These are phyloP conservation scores for Pestalotiopsis sp. DNA, from an alignment of 2,329 filamentous ascomycete genomes.

Conservation along the genomic window DNA sequence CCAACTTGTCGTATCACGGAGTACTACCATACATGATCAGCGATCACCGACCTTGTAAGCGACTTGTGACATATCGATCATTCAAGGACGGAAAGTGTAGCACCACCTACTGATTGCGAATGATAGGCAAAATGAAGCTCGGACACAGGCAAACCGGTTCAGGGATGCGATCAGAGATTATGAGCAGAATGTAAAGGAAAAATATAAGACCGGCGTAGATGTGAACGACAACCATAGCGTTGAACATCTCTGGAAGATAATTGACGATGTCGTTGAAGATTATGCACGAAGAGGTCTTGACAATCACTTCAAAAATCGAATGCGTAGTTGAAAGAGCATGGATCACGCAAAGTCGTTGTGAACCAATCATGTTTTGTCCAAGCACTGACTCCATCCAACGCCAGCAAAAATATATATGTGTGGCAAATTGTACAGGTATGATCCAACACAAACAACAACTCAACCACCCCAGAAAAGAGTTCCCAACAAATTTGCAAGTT, in stretches of 20 bases:
- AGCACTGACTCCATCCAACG: too few species aligned
- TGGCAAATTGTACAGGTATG: too few species aligned
- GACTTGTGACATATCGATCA: background rate
- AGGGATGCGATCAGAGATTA: background rate
- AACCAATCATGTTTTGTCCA: too few species aligned
- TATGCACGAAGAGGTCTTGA: background rate
- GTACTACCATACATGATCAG: background rate
- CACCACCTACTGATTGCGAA: too few species aligned
- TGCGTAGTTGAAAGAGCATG: too few species aligned
- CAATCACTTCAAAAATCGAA: too few species aligned
- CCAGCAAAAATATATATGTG: too few species aligned
- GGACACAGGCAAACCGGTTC: background rate
- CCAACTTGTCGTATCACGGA: background rate
- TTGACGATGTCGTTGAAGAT: background rate
- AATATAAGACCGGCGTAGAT: background rate
- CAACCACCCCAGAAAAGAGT: too few species aligned
- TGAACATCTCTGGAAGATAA: background rate
- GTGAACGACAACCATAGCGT: background rate
- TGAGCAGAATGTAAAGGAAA: background rate
- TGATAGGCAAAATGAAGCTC: background rate
- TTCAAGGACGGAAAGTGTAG: too few species aligned
- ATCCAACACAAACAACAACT: too few species aligned
- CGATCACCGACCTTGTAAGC: background rate
- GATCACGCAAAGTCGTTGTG: too few species aligned
- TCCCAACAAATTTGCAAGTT: too few species aligned